Evolutionary conservation across 2,329 filamentous ascomycete species (phyloP).

Genomic region (Pseudocercospora macadamiae): DNA sequence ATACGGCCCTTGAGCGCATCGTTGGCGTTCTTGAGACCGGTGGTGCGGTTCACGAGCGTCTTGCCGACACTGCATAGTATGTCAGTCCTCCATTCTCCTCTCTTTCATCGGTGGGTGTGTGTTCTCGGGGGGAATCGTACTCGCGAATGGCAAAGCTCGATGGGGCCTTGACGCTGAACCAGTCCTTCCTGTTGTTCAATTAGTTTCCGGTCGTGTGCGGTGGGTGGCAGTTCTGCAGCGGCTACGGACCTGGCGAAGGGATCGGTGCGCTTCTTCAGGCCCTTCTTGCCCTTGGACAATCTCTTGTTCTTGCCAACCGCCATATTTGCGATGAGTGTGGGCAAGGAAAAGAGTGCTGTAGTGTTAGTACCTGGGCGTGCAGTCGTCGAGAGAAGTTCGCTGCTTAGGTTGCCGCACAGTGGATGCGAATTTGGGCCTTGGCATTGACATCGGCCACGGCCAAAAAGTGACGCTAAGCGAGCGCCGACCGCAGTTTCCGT

Average conservation of each 20-base stretch:
- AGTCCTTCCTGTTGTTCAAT: conserved; percentile 72
- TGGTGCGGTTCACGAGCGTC: conserved; percentile 98
- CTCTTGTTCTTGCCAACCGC: conserved; percentile 99
- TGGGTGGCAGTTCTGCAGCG: not conserved
- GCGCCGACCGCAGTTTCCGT: too few species aligned
- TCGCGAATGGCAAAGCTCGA: conserved; percentile 95
- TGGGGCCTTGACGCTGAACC: conserved; percentile 98
- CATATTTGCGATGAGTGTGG: conserved; percentile 50
- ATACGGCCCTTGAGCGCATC: conserved; percentile 98
- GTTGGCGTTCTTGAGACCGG: conserved; percentile 99
- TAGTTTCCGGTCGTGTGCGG: not conserved
- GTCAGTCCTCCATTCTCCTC: conserved; percentile 37
- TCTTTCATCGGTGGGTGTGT: conserved; percentile 18
- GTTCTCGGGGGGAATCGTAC: conserved; percentile 62
- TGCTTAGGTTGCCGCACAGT: not conserved
- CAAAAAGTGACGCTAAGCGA: too few species aligned
- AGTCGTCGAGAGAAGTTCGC: conserved; percentile 7
- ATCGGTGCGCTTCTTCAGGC: conserved; percentile 99
- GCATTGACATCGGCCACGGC: too few species aligned
- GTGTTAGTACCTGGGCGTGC: conserved; percentile 21
- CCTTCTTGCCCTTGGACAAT: conserved; percentile 99
- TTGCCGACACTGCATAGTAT: conserved; percentile 81
- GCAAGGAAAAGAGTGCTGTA: conserved; percentile 28
- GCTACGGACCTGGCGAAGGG: conserved; percentile 68
- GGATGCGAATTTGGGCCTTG: not conserved